Percentiles rank a stretch among this genome's conserved stretches.
phyloP scores from a whole-genome alignment of 129 eudicot species.

The Helichrysum umbraculigerum region DNA sequence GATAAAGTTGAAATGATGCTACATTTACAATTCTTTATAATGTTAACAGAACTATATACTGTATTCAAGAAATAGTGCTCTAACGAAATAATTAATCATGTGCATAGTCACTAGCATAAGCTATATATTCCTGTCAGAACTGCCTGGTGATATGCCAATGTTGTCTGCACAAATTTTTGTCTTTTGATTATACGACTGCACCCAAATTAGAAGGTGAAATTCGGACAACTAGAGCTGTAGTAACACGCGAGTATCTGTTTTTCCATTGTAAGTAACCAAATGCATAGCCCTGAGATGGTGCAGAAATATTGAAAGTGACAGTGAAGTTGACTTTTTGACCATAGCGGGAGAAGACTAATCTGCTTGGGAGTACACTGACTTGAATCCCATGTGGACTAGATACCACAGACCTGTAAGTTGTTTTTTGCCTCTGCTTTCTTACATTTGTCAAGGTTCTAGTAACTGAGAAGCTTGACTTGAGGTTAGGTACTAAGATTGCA shows the following conservation, averaged over 20 bases:
- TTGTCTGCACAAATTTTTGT: constrained; percentile 10
- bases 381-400: constrained; percentile 59
- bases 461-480: constrained; percentile 50
- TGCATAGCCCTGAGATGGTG: constrained; percentile 62
- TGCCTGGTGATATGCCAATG: constrained; percentile 1
- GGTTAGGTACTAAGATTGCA: constrained; percentile 68
- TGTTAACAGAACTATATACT: constrained; percentile 31
- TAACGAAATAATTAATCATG: constrained; percentile 27
- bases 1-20: constrained; percentile 14
- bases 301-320: constrained; percentile 55
- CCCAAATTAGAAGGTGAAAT: constrained; percentile 44
- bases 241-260: constrained; percentile 51
- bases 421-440: constrained; percentile 36
- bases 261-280: constrained; percentile 84
- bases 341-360: constrained; percentile 46
- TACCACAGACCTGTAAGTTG: constrained; percentile 56
- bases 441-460: constrained; percentile 71
- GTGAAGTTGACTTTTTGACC: constrained; percentile 69
- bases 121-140: constrained; percentile 22
- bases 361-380: constrained; percentile 55
- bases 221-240: constrained; percentile 63
- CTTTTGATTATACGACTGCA: constrained; percentile 28
- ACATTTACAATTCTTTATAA: constrained; percentile 23
- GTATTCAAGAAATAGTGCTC: constrained; percentile 31
- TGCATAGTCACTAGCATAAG: constrained; percentile 36